Evolutionary conservation across 768 basidiomycete species (phyloP), one percentile per base, ranked within the genome.

Genomic region (Fibroporia radiculosa): DNA sequence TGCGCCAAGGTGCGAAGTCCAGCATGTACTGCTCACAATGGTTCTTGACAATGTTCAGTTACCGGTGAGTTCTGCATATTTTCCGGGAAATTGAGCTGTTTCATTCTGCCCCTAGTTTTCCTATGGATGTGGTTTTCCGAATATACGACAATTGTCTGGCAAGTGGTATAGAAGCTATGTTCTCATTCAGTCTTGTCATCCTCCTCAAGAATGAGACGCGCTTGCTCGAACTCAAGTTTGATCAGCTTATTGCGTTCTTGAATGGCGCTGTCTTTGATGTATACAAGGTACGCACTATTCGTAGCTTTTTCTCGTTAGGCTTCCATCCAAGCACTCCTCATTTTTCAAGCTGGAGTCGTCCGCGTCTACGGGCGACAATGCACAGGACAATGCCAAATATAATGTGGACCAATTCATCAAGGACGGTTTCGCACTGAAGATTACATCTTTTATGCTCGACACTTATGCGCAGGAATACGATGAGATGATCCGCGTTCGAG

Each of bases 21-120:
- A 93, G 87, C 66, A 98, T 99, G 93, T 98, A 86, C 60, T 95
- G 91, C 57, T 92, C 90, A 12, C 96, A 98, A 52, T 99, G 96
- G 96, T 97, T 98, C 64, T 71, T 99, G 60, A 98, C 96, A 0
- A 67, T 99, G 61, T 98, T 98, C 69, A 89, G 90, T 59, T 97
- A 95, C 64, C 80, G 90, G 90, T 84, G 57, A 56, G 75, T 59
- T 13, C 36, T 25, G 6, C 47, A 12, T 32, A 22, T 22, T 8
- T 1, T 8, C 18, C 19, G 28, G 8, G 13, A 12, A 35, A n/a
- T n/a, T 18, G 8, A 18, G 7, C 34, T 7, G 38, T 31, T 37
- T 13, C 42, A 24, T 4, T 11, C 16, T 8, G 11, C 4, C 14
- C 8, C 3, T 44, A 96, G 96, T 23, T 97, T 98, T 62, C 96